phyloP scores from a whole-genome alignment of 805 yeast species.

The Yarrowia osloensis region DNA sequence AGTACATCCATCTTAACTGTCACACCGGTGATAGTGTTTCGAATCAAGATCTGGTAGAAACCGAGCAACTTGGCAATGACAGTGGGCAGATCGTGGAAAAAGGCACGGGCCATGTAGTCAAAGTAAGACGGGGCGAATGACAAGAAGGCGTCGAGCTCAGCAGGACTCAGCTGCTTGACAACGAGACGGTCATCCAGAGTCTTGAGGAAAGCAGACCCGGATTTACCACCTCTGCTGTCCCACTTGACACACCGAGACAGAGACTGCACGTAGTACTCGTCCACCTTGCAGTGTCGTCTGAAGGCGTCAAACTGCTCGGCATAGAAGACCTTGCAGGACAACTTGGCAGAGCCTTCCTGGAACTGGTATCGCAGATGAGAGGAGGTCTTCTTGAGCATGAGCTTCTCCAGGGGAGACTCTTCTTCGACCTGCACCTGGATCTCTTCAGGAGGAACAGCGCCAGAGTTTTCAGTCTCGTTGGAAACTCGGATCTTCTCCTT shows the following conservation, averaged over 20 bases:
- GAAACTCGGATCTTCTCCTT: constrained; percentile 57
- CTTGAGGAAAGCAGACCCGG: constrained; percentile 91
- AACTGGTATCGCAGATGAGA: constrained; percentile 91
- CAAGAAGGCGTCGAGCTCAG: constrained; percentile 90
- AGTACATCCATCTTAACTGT: constrained; percentile 84
- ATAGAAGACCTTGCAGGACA: constrained; percentile 92
- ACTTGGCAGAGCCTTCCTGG: constrained; percentile 75
- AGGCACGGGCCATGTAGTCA: constrained; percentile 91
- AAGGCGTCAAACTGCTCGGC: constrained; percentile 97
- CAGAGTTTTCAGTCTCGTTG: constrained; percentile 35
- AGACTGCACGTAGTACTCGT: constrained; percentile 78
- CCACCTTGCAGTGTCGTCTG: constrained; percentile 76
- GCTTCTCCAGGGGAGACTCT: constrained; percentile 52
- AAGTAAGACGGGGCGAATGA: constrained; percentile 96
- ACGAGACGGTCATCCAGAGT: constrained; percentile 89
- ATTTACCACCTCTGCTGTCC: constrained; percentile 96
- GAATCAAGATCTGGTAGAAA: constrained; percentile 88
- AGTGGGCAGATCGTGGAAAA: constrained; percentile 92
- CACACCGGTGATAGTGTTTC: constrained; percentile 73
- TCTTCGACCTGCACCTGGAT: constrained; percentile 1
- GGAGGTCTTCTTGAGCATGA: constrained; percentile 79
- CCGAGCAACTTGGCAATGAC: constrained; percentile 95
- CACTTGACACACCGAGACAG: constrained; percentile 90
- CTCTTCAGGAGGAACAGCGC: constrained; percentile 13
- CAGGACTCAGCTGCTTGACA: constrained; percentile 81